A percentile compares a stretch with the other conserved stretches of the same genome.
Conservation (phyloP, 768 basidiomycete species). For the Rhizopogon rudus region DNA sequence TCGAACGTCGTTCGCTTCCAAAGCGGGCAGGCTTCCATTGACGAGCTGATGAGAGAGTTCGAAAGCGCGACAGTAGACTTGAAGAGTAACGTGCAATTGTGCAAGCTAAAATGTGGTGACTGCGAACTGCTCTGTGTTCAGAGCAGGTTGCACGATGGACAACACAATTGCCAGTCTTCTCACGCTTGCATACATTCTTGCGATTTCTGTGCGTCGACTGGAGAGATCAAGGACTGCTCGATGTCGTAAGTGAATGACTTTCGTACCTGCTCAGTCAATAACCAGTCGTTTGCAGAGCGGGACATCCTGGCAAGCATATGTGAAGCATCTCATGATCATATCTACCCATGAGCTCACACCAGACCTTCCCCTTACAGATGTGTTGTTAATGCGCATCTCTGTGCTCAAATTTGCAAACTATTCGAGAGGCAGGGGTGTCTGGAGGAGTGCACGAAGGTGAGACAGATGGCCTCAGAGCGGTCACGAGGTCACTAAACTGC, state of each 20-base stretch:
- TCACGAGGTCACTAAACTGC: neutral
- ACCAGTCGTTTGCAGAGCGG: constrained; percentile 37
- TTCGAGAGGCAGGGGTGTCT: constrained; percentile 47
- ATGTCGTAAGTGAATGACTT: constrained; percentile 34
- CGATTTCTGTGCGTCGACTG: constrained; percentile 33
- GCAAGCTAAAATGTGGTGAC: constrained; percentile 38
- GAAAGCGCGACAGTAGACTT: constrained; percentile 41
- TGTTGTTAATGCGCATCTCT: constrained; percentile 44
- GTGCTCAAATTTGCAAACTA: constrained; percentile 46
- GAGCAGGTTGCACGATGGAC: constrained; percentile 37
- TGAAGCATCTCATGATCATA: constrained; percentile 19
- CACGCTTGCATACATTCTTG: constrained; percentile 44
- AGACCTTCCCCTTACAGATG: constrained; percentile 35
- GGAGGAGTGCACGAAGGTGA: constrained; percentile 47
- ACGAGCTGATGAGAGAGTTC: constrained; percentile 38
- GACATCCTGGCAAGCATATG: constrained; percentile 54
- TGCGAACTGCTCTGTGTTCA: constrained; percentile 49
- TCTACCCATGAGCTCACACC: neutral
- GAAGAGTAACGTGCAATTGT: constrained; percentile 41
- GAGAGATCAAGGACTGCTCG: constrained; percentile 33
- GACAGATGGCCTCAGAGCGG: neutral
- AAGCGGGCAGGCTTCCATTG: constrained; percentile 36
- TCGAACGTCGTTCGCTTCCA: constrained; percentile 46
- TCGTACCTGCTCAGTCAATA: neutral
- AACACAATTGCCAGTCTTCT: constrained; percentile 46